A percentile compares a stretch with the other conserved stretches of the same genome.
Evolutionary conservation across 176 grass and related monocot species (phyloP).

Genomic region (Raddia distichophylla): DNA sequence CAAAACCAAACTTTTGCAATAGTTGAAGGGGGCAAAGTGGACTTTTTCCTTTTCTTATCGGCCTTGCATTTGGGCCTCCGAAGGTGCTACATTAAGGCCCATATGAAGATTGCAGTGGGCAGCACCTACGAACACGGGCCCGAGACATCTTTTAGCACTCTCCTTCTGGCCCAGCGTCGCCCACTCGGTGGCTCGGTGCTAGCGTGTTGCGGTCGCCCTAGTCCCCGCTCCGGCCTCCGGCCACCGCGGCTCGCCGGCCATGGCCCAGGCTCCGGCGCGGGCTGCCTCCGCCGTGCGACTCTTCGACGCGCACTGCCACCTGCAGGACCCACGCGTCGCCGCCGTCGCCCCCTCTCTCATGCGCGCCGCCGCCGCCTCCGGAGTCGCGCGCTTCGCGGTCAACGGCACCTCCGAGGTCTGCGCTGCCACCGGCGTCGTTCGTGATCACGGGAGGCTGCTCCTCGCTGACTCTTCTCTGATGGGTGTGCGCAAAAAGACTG

Average conservation of each 20-base stretch:
- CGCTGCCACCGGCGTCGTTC: neutral
- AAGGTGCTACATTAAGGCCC: too few species aligned
- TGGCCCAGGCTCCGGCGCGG: constrained; percentile 37
- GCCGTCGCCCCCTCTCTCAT: constrained; percentile 59
- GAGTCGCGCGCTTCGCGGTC: constrained; percentile 69
- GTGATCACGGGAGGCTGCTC: neutral
- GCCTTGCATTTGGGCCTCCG: too few species aligned
- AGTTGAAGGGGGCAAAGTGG: too few species aligned
- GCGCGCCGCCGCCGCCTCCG: constrained; percentile 57
- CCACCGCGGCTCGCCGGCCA: constrained; percentile 3
- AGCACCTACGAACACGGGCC: too few species aligned
- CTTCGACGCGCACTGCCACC: constrained; percentile 95
- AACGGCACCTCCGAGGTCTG: constrained; percentile 78
- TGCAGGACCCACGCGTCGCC: constrained; percentile 73
- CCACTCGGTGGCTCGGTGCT: too few species aligned
- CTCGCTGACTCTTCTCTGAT: neutral
- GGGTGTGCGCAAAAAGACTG: constrained; percentile 62
- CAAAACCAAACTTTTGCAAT: too few species aligned
- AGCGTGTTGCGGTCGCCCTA: too few species aligned
- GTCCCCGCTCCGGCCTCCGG: neutral
- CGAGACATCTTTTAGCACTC: too few species aligned
- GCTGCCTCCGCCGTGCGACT: constrained; percentile 45
- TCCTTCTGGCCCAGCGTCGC: too few species aligned
- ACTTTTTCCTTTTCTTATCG: neutral
- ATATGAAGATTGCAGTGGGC: too few species aligned